A percentile compares a stretch with the other conserved stretches of the same genome.
Conservation (phyloP, 495 filamentous ascomycete species). For the Pseudotulostoma volvatum region DNA sequence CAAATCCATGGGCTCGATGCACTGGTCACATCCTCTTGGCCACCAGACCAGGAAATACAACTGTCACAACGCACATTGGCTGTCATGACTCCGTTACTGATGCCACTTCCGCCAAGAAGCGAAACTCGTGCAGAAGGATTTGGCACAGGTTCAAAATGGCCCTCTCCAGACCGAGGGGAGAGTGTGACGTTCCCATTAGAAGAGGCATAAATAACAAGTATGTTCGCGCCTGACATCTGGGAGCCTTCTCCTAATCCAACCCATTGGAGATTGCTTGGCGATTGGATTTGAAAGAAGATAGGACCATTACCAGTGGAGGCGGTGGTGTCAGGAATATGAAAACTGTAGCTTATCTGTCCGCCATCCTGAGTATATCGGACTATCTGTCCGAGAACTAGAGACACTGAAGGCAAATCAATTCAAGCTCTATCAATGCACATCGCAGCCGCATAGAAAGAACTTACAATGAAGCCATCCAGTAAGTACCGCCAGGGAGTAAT, state of each 20-base stretch:
- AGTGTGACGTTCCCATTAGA: conserved; percentile 42
- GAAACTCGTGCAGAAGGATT: conserved; percentile 29
- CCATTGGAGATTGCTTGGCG: conserved; percentile 39
- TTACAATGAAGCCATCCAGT: no score
- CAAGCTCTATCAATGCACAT: neutral
- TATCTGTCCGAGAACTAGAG: neutral
- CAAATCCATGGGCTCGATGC: conserved; percentile 40
- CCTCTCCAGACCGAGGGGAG: conserved; percentile 36
- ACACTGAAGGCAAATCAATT: neutral
- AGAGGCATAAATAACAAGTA: conserved; percentile 48
- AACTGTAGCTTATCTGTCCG: neutral
- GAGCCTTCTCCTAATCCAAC: conserved; percentile 43
- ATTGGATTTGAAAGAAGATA: conserved; percentile 44
- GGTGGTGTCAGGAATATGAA: neutral
- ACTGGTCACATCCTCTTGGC: conserved; percentile 24
- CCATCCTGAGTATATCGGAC: neutral
- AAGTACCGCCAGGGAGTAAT: no score
- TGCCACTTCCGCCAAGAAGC: conserved; percentile 41
- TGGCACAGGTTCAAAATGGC: conserved; percentile 30
- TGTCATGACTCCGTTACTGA: conserved; percentile 35
- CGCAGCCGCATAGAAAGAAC: no score
- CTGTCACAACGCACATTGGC: conserved; percentile 41
- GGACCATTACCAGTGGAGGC: conserved; percentile 2
- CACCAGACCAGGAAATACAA: conserved; percentile 35
- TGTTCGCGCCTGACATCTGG: conserved; percentile 41